A percentile compares a stretch with the other conserved stretches of the same genome.
phyloP scores from a whole-genome alignment of 352 stramenopile species.

The Aphanomyces astaci region DNA sequence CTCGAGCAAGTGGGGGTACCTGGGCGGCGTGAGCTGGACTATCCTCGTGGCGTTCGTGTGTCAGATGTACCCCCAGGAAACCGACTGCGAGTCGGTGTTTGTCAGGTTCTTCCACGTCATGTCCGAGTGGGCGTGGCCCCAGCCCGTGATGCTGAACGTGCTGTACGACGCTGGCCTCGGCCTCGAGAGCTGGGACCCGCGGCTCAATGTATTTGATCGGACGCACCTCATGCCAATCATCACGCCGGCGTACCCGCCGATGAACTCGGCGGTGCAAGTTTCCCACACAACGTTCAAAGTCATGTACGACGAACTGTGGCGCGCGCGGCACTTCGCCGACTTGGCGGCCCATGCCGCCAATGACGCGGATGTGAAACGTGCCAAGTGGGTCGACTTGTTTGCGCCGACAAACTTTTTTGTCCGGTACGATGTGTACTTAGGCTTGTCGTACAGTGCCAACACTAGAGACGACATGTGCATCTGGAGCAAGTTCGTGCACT shows the following conservation, averaged over 20 bases:
- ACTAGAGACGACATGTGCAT: conserved; percentile 61
- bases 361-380: conserved; percentile 33
- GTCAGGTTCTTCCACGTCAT: conserved; percentile 79
- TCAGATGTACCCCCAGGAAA: conserved; percentile 70
- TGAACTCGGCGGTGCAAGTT: conserved; percentile 98
- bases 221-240: conserved; percentile 98
- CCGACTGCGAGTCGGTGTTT: conserved; percentile 62
- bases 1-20: conserved; percentile 94
- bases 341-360: conserved; percentile 43
- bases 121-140: conserved; percentile 76
- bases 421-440: conserved; percentile 69
- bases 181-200: conserved; percentile 86
- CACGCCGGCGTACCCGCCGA: conserved; percentile 95
- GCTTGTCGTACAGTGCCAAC: conserved; percentile 56
- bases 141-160: conserved; percentile 81
- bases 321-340: conserved; percentile 59
- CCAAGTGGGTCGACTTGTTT: conserved; percentile 61
- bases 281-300: conserved; percentile 87
- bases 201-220: conserved; percentile 75
- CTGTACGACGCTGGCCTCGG: conserved; percentile 69
- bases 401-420: conserved; percentile 78
- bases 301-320: conserved; percentile 89
- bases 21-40: conserved; percentile 97
- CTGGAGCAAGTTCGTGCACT: conserved; percentile 77
- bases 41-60: conserved; percentile 95